These are phyloP conservation scores for Globisporangium okanoganense DNA, from an alignment of 352 stramenopile species.

Conservation along the genomic window DNA sequence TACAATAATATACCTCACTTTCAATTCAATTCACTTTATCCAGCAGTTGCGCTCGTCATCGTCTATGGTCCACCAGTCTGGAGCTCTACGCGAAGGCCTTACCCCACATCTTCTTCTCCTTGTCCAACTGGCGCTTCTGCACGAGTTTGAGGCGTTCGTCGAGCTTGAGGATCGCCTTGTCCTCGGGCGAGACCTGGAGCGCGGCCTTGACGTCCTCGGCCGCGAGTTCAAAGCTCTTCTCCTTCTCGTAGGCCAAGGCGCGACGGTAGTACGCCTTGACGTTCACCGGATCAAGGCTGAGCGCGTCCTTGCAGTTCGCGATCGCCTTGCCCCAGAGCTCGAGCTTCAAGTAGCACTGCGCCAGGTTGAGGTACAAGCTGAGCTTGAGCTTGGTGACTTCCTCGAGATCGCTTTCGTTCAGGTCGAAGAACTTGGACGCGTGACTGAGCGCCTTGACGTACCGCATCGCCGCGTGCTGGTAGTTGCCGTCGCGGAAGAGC, in stretches of 20 bases:
- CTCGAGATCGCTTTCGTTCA: slow-evolving; percentile 69
- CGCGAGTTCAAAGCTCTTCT: slow-evolving; percentile 81
- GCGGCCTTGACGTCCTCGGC: slow-evolving; percentile 57
- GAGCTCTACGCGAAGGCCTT: slow-evolving; percentile 63
- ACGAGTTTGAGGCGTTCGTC: slow-evolving; percentile 67
- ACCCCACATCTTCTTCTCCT: slow-evolving; percentile 91
- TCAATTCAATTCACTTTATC: too few relatives aligned
- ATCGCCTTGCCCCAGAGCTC: slow-evolving; percentile 84
- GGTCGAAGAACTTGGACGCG: slow-evolving; percentile 92
- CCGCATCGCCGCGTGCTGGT: slow-evolving; percentile 78
- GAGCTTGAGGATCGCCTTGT: slow-evolving; percentile 75
- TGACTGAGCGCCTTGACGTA: slow-evolving; percentile 92
- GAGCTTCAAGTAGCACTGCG: slow-evolving; percentile 93
- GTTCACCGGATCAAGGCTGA: slow-evolving; percentile 68
- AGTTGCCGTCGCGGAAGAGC: slow-evolving; percentile 91
- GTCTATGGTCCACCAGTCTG: background rate
- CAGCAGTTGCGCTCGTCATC: too few relatives aligned
- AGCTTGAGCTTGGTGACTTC: slow-evolving; percentile 90
- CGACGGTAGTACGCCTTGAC: slow-evolving; percentile 88
- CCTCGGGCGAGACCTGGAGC: slow-evolving; percentile 51
- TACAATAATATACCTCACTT: too few relatives aligned
- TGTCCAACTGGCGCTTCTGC: slow-evolving; percentile 75
- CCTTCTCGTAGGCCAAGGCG: slow-evolving; percentile 82
- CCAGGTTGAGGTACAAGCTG: slow-evolving; percentile 90
- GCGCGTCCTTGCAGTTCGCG: slow-evolving; percentile 82